Evolutionary conservation across 805 yeast genomes (phyloP).

Genomic region (Pichia membranifaciens): DNA sequence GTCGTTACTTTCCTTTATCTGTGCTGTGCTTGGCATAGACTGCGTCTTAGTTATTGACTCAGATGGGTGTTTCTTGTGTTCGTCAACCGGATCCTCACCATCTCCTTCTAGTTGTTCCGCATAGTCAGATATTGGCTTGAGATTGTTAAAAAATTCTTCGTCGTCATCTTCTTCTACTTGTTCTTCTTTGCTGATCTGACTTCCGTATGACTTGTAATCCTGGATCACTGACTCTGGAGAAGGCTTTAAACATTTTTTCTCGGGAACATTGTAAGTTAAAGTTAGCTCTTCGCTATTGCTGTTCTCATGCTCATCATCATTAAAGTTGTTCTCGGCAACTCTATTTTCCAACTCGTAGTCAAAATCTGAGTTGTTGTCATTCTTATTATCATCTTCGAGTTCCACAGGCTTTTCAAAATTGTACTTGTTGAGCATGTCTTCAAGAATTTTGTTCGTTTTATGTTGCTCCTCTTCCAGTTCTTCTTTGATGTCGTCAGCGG

Average conservation of each 20-base stretch:
- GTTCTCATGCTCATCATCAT: conserved; percentile 24
- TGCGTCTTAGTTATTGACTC: too few relatives aligned
- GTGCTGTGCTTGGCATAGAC: too few relatives aligned
- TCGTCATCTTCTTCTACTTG: conserved; percentile 17
- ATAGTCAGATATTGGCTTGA: conserved; percentile 24
- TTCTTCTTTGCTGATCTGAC: conserved; percentile 7
- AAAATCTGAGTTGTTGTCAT: conserved; percentile 28
- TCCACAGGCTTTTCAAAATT: conserved; percentile 50
- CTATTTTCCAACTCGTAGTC: conserved; percentile 35
- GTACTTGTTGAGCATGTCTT: conserved; percentile 40
- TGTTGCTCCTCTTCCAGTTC: conserved; percentile 39
- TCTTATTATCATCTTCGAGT: conserved; percentile 32
- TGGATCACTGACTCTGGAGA: conserved; percentile 20
- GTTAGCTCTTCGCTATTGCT: conserved; percentile 28
- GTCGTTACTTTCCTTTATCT: neutral
- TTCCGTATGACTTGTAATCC: conserved; percentile 17
- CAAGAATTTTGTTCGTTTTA: conserved; percentile 42
- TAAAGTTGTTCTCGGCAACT: neutral
- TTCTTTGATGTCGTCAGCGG: conserved; percentile 13
- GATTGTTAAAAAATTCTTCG: conserved; percentile 19
- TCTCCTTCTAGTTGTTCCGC: conserved; percentile 19
- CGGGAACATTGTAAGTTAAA: conserved; percentile 22
- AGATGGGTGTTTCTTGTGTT: too few relatives aligned
- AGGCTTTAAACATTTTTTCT: conserved; percentile 20
- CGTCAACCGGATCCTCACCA: conserved; percentile 15